Conservation (phyloP, 2,329 filamentous ascomycete species). For the Chrysoporthe cubensis region DNA sequence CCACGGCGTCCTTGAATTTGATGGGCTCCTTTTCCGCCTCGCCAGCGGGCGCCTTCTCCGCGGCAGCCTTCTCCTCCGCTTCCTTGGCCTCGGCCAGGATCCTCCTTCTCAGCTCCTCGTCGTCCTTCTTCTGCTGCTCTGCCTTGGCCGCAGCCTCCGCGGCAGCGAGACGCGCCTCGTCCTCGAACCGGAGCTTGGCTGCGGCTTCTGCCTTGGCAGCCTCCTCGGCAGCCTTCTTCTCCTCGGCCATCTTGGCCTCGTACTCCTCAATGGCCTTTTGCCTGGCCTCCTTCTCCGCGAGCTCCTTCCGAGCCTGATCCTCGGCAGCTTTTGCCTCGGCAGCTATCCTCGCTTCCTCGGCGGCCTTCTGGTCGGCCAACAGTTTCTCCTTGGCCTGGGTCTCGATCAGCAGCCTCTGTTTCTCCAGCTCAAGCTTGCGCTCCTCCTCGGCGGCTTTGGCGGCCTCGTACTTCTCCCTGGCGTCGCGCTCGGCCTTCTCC, state of each 20-base stretch:
- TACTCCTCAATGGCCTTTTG: conserved; percentile 26
- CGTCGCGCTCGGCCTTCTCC: conserved; percentile 49
- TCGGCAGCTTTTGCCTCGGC: conserved; percentile 42
- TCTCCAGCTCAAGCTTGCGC: conserved; percentile 42
- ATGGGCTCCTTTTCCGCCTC: conserved; percentile 73
- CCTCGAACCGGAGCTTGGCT: conserved; percentile 41
- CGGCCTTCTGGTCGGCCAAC: conserved; percentile 52
- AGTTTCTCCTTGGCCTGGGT: conserved; percentile 49
- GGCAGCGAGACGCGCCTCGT: conserved; percentile 34
- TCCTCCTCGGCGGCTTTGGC: conserved; percentile 42
- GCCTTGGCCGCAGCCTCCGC: conserved; percentile 34
- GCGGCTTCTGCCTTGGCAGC: conserved; percentile 36
- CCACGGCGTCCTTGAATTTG: conserved; percentile 89
- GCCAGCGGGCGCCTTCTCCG: conserved; percentile 52
- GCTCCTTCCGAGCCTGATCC: conserved; percentile 50
- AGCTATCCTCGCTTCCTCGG: conserved; percentile 46
- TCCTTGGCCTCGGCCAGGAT: conserved; percentile 44
- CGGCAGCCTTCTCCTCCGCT: conserved; percentile 42
- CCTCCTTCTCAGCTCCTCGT: conserved; percentile 43
- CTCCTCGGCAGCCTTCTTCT: conserved; percentile 42
- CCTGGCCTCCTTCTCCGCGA: conserved; percentile 44
- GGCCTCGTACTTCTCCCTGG: conserved; percentile 45
- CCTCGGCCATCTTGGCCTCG: conserved; percentile 31
- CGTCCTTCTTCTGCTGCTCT: conserved; percentile 44
- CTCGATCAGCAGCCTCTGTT: conserved; percentile 51